phyloP scores from a whole-genome alignment of 129 eudicot genomes.

The Escallonia rubra region DNA sequence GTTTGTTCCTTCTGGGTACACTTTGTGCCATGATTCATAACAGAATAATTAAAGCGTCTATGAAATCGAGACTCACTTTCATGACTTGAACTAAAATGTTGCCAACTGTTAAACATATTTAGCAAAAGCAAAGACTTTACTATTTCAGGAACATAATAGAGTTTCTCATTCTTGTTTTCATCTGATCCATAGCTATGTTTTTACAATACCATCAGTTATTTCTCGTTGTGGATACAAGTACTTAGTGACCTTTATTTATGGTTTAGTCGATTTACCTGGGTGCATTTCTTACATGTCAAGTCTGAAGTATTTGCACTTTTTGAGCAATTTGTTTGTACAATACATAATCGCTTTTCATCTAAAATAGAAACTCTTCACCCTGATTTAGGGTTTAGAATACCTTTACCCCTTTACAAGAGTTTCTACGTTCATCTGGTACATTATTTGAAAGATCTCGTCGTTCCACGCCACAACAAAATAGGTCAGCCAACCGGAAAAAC shows the following conservation, averaged over 20 bases:
- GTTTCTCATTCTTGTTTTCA: background rate
- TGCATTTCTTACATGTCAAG: conserved; percentile 8
- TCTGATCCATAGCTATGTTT: conserved; percentile 1
- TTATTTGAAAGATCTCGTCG: conserved; percentile 4
- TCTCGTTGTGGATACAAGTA: conserved; percentile 14
- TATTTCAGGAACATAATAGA: background rate
- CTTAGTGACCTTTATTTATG: conserved; percentile 17
- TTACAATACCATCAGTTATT: background rate
- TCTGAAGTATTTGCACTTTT: conserved; percentile 1
- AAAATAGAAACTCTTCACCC: background rate
- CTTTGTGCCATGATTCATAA: background rate
- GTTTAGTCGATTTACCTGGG: conserved; percentile 14
- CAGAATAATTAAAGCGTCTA: conserved; percentile 10
- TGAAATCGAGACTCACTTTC: conserved; percentile 8
- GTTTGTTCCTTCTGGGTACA: background rate
- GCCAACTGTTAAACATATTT: conserved; percentile 12
- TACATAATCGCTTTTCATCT: conserved; percentile 7
- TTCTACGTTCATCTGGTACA: background rate
- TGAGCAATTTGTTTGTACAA: background rate
- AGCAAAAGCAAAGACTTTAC: conserved; percentile 7
- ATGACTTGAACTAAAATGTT: background rate
- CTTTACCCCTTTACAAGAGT: background rate
- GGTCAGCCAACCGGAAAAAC: conserved; percentile 11
- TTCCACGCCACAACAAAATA: conserved; percentile 15
- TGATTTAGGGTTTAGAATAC: conserved; percentile 8